Base-by-base conservation (phyloP, 306 rosid genomes). In the Astragalus glycyphyllos region DNA sequence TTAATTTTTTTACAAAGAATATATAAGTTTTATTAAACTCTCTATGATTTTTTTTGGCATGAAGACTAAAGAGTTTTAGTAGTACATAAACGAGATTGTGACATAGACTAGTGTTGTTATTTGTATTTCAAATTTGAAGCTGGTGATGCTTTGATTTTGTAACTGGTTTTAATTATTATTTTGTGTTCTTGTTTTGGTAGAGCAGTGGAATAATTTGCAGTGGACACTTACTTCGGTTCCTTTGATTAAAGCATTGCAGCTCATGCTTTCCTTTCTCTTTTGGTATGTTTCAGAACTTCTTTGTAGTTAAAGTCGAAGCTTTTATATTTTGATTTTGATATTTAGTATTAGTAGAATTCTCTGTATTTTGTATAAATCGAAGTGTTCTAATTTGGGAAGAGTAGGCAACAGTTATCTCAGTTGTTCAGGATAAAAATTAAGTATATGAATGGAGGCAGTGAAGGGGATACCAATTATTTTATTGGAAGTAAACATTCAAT, bases 131-230 rank as follows among this genome's bases (percentile, higher is more conserved):
- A 74, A 51, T 82, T 63, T 79, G 69, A 26, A 75, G 54, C 9
- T 4, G 60, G 12, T 66, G 23, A 26, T 60, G 69, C 34, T 76
- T 11, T 11, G 38, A 63, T 73, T 67, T 13, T 13, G 14, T 61
- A 41, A 58, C 54, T 16, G 51, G 44, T 37, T 60, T 13, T 59
- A 37, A 13, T 58, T 11, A 35, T 37, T 35, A 35, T 47, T 56
- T 72, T 71, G 42, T 66, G 74, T 61, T 77, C 37, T 75, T 74
- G 49, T 80, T 75, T 35, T 60, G 83, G 74, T 86, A 45, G 86
- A 83, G 86, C 99, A 95, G 97, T 77, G 90, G 79, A 89, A 85
- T 86, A 91, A 86, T 81, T 89, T 95, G 90, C 97, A 89, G 74
- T 91, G 92, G 96, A 73, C 92, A 23, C 92, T 95, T 2, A 80